Percentiles rank a stretch among this genome's conserved stretches.
Evolutionary conservation across 192 early-diverging fungal species (phyloP).

Genomic region (Coemansia sp.): DNA sequence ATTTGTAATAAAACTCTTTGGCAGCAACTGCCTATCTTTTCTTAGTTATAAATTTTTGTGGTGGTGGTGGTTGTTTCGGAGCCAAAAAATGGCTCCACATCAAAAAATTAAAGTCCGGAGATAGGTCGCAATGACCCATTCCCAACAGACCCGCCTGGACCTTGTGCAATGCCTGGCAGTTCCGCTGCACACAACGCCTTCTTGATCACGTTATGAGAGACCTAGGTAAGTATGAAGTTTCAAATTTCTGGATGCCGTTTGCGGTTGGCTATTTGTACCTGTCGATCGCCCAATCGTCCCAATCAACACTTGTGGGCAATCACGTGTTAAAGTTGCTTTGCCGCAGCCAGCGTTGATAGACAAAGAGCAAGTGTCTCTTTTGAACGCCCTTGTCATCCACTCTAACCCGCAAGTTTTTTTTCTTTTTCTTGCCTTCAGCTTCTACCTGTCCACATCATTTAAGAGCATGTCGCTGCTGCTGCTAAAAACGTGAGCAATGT

Average conservation of each 20-base stretch:
- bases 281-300: not conserved
- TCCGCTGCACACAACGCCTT: conserved; percentile 23
- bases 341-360: not conserved
- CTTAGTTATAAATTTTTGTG: conserved; percentile 1
- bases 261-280: conserved; percentile 10
- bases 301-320: not conserved
- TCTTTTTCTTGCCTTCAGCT: not conserved
- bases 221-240: conserved; percentile 39
- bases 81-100: conserved; percentile 41
- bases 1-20: no score
- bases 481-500: conserved; percentile 14
- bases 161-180: conserved; percentile 45
- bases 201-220: conserved; percentile 28
- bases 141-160: conserved; percentile 37
- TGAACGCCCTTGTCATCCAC: no score
- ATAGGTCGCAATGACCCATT: conserved; percentile 35
- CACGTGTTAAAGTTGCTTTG: not conserved
- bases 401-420: not conserved
- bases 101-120: conserved; percentile 44
- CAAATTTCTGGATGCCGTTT: conserved; percentile 11
- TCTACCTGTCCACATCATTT: not conserved
- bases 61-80: conserved; percentile 20
- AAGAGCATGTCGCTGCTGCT: not conserved
- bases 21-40: not conserved
- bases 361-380: not conserved